phyloP scores from a whole-genome alignment of 1,284 basidiomycete species.

The Papiliotrema terrestris region DNA sequence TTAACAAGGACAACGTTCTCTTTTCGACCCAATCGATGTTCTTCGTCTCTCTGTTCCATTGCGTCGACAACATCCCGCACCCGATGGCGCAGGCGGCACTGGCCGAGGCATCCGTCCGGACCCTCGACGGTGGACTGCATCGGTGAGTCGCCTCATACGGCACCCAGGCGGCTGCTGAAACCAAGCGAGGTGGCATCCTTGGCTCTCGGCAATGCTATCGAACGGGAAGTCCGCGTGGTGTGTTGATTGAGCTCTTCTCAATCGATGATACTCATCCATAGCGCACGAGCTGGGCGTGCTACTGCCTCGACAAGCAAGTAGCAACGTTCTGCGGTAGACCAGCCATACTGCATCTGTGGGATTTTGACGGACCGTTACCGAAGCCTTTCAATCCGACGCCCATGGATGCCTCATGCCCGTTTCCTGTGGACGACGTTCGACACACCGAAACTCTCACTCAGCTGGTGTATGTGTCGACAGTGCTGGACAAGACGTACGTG shows the following conservation, averaged over 20 bases:
- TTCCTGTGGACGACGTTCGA: background rate
- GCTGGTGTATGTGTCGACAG: background rate
- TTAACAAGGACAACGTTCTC: slow-evolving; percentile 15
- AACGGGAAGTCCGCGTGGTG: background rate
- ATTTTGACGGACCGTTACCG: slow-evolving; percentile 13
- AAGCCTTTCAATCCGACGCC: background rate
- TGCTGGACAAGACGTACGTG: background rate
- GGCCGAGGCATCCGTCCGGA: slow-evolving; percentile 7
- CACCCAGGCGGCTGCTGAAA: background rate
- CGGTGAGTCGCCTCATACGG: background rate
- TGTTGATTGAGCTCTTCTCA: background rate
- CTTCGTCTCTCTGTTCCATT: slow-evolving; percentile 16
- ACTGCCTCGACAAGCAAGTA: slow-evolving; percentile 13
- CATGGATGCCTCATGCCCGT: too few relatives aligned
- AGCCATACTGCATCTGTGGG: slow-evolving; percentile 5
- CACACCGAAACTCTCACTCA: background rate
- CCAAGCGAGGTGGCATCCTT: background rate
- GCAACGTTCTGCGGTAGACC: slow-evolving; percentile 9
- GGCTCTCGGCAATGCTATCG: background rate
- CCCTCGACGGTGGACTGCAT: background rate
- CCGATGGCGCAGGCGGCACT: slow-evolving; percentile 13
- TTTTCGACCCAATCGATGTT: slow-evolving; percentile 16
- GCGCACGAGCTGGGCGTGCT: background rate
- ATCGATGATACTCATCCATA: background rate
- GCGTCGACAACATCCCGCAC: slow-evolving; percentile 18